Evolutionary conservation across 805 yeast species (phyloP).

Genomic region (Wickerhamiella nectarea): DNA sequence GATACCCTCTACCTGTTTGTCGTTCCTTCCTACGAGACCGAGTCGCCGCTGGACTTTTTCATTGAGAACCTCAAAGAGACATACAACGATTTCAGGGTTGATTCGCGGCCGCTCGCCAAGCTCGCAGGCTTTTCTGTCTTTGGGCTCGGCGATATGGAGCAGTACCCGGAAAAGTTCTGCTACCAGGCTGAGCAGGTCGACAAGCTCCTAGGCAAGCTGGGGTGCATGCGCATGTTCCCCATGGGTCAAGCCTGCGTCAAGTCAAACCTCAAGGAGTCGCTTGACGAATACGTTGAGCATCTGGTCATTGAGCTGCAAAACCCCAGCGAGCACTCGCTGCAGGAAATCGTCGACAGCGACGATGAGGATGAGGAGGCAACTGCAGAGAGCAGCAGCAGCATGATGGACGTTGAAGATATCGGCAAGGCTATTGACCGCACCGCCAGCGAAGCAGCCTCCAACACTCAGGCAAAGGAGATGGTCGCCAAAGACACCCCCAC

Average conservation of each 20-base stretch:
- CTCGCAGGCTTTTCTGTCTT: conserved; percentile 72
- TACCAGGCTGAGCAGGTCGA: conserved; percentile 72
- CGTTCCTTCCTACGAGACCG: conserved; percentile 83
- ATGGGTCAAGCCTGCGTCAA: conserved; percentile 75
- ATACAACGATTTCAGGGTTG: conserved; percentile 71
- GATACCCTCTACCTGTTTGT: conserved; percentile 49
- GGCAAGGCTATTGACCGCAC: conserved; percentile 38
- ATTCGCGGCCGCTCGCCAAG: conserved; percentile 57
- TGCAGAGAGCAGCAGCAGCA: conserved; percentile 31
- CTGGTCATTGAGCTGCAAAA: conserved; percentile 52
- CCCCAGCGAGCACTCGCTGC: conserved; percentile 44
- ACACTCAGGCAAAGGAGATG: conserved; percentile 53
- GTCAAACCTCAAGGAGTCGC: conserved; percentile 38
- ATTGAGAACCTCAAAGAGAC: conserved; percentile 70
- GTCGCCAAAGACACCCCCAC: conserved; percentile 85
- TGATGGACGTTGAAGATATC: conserved; percentile 82
- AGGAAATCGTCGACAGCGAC: conserved; percentile 45
- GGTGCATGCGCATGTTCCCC: conserved; percentile 77
- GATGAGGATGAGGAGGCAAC: conserved; percentile 33
- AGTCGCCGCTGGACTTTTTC: conserved; percentile 81
- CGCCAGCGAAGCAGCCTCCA: not conserved
- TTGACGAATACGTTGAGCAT: conserved; percentile 54
- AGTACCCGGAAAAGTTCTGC: conserved; percentile 72
- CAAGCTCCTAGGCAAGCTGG: conserved; percentile 61
- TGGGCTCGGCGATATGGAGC: conserved; percentile 78